Evolutionary conservation across 768 basidiomycete species (phyloP).

Genomic region (Fomitopsis serialis): DNA sequence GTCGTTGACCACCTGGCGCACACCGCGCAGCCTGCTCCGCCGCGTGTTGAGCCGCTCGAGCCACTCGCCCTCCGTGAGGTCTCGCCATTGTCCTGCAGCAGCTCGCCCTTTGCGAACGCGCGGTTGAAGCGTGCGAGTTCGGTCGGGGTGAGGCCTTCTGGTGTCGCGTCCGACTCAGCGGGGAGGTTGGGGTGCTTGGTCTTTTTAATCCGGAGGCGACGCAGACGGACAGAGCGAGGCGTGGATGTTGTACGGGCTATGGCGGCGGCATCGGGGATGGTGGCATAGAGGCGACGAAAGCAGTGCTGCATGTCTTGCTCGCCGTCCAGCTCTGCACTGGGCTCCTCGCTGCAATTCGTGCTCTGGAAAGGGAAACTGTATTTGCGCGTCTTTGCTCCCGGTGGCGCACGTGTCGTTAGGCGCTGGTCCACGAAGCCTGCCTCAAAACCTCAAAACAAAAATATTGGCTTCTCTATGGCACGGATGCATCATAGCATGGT

Average conservation of each 20-base stretch:
- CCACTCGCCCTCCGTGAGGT: slow-evolving; percentile 53
- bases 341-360: no score
- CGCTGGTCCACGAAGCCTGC: no score
- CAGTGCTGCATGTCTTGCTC: slow-evolving; percentile 27
- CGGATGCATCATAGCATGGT: no score
- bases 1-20: slow-evolving; percentile 31
- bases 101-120: slow-evolving; percentile 45
- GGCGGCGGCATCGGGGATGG: slow-evolving; percentile 34
- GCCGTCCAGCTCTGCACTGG: background rate
- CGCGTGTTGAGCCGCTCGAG: slow-evolving; percentile 47
- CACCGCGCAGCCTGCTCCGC: slow-evolving; percentile 65
- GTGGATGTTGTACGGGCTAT: slow-evolving; percentile 63
- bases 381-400: background rate
- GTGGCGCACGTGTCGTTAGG: no score
- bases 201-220: slow-evolving; percentile 40
- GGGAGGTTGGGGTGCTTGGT: slow-evolving; percentile 33
- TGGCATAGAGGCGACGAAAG: slow-evolving; percentile 36
- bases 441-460: no score
- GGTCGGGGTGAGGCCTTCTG: slow-evolving; percentile 57
- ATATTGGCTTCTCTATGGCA: no score
- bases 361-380: background rate
- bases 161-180: slow-evolving; percentile 41
- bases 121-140: slow-evolving; percentile 61
- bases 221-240: slow-evolving; percentile 67
- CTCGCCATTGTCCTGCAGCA: slow-evolving; percentile 28